Percentiles rank a stretch among this genome's conserved stretches.
Conservation (phyloP, 129 eudicot genomes). For the Dittrichia graveolens region DNA sequence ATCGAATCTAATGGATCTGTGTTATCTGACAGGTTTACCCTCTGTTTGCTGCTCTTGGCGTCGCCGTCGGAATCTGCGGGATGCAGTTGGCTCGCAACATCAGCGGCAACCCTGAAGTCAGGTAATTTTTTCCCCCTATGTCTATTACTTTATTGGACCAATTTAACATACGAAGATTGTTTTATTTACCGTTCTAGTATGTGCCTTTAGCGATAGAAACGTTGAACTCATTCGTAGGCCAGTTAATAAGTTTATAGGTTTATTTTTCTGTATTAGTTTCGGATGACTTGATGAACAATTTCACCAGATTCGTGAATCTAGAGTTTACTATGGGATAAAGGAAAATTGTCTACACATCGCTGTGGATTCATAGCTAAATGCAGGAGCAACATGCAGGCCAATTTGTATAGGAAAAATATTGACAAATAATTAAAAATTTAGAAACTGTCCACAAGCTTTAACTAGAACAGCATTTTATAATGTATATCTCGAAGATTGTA, state of each 20-base stretch:
- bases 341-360: background rate
- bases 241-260: background rate
- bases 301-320: background rate
- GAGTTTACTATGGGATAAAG: slow-evolving; percentile 1
- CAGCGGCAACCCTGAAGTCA: slow-evolving; percentile 86
- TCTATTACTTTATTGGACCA: background rate
- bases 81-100: slow-evolving; percentile 84
- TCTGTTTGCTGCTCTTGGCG: slow-evolving; percentile 86
- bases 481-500: too few species aligned
- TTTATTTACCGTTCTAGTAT: background rate
- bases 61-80: slow-evolving; percentile 93
- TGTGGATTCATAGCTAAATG: background rate
- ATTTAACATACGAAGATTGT: background rate
- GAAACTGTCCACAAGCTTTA: too few species aligned
- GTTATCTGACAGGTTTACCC: slow-evolving; percentile 66
- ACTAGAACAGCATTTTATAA: too few species aligned
- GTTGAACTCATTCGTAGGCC: background rate
- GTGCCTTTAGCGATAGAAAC: background rate
- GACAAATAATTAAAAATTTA: too few species aligned
- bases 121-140: slow-evolving; percentile 40
- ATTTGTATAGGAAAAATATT: too few species aligned
- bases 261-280: background rate
- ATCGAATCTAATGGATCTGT: slow-evolving; percentile 34
- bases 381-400: too few species aligned
- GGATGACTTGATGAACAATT: background rate